Evolutionary conservation across 345 rosid genomes (phyloP).

Genomic region (Euphorbia tirucalli): DNA sequence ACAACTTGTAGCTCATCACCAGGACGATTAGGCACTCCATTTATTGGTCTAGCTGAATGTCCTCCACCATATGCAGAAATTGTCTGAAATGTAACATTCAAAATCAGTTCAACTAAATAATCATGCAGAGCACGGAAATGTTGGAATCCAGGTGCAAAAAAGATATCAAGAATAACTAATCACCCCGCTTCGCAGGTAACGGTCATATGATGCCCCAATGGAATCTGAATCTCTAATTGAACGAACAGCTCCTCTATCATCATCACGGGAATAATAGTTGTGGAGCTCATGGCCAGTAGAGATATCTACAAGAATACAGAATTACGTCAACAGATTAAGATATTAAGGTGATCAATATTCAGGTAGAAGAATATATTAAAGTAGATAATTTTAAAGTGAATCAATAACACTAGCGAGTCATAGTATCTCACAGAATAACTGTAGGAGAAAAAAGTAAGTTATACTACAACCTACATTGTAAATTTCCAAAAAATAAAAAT

Average conservation of each 20-base stretch:
- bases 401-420: not conserved
- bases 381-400: not conserved
- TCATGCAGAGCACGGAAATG: not conserved
- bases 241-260: constrained; percentile 44
- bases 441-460: not conserved
- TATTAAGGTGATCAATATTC: not conserved
- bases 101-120: constrained; percentile 9
- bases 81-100: constrained; percentile 37
- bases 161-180: constrained; percentile 1
- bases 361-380: no score
- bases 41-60: constrained; percentile 43
- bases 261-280: constrained; percentile 47
- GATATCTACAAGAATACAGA: constrained; percentile 35
- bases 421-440: not conserved
- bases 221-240: constrained; percentile 49
- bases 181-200: constrained; percentile 53
- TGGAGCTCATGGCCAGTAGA: constrained; percentile 42
- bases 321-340: constrained; percentile 19
- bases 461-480: not conserved
- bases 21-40: constrained; percentile 37
- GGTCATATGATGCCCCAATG: constrained; percentile 62
- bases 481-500: not conserved
- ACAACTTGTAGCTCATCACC: constrained; percentile 40
- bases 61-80: constrained; percentile 45
- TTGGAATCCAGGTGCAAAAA: not conserved